Evolutionary conservation across 176 grass and related monocot species (phyloP).

Genomic region (Hyparrhenia diplandra): DNA sequence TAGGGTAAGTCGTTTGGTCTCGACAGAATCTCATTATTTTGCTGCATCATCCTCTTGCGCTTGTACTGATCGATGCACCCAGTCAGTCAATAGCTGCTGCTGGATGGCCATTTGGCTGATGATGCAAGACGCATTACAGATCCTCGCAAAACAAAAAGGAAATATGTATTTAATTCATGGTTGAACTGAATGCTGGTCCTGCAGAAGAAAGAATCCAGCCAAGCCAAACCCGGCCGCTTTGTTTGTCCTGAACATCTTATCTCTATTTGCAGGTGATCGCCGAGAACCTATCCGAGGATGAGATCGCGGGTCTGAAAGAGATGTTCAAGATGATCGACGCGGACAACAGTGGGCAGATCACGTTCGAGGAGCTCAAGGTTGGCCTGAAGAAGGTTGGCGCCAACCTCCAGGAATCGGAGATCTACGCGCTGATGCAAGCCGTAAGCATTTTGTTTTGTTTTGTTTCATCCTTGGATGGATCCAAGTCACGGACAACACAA

Average conservation of each 20-base stretch:
- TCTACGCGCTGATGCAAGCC: slow-evolving; percentile 63
- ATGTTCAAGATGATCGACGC: slow-evolving; percentile 96
- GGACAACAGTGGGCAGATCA: slow-evolving; percentile 81
- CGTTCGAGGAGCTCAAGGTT: slow-evolving; percentile 75
- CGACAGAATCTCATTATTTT: not conserved
- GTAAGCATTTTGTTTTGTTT: no score
- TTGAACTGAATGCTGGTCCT: not conserved
- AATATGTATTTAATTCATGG: not conserved
- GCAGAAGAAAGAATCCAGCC: no score
- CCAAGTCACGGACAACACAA: no score
- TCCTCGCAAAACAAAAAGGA: not conserved
- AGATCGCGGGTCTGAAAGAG: slow-evolving; percentile 79
- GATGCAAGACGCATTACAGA: not conserved
- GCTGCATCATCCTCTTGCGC: not conserved
- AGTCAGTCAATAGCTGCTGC: not conserved
- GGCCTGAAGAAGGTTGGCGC: slow-evolving; percentile 67
- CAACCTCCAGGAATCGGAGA: slow-evolving; percentile 78
- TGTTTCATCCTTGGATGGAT: no score
- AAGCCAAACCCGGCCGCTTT: not conserved
- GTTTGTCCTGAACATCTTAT: slow-evolving; percentile 19
- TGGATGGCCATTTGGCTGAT: not conserved
- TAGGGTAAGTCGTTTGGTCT: slow-evolving; percentile 44
- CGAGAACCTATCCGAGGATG: slow-evolving; percentile 73
- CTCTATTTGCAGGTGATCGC: slow-evolving; percentile 57
- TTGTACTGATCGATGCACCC: not conserved